Base-by-base conservation (phyloP, 106 monocot species). In the Narthecium ossifragum region DNA sequence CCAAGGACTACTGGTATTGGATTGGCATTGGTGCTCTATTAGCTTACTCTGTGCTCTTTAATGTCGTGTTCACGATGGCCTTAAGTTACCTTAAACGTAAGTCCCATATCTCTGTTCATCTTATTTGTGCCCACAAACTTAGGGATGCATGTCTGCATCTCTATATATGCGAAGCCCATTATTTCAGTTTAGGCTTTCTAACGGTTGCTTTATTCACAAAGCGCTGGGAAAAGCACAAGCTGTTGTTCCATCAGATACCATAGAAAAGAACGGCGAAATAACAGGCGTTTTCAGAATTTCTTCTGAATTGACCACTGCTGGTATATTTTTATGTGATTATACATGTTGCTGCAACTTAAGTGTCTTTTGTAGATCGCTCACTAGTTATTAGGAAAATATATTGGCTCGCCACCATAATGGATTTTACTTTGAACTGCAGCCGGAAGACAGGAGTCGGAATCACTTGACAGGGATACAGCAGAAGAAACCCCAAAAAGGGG, bases 21-120 rank as follows among this genome's bases (percentile, higher is more conserved):
- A 22, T 80, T 52, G 75, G 80, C 15, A 34, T 71, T 52, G 75
- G 71, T 29, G 75, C 63, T 62, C 41, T 80, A 51, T 31, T 80
- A 21, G 48, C 48, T 18, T 80, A 80, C 52, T 24, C 80, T 29
- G 29, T 80, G 26, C 57, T 80, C 34, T 80, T 80, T 66, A 80
- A 80, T 38, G 48, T 75, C 62, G 8, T 71, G 20, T 66, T 75
- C 46, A 71, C 66, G 36, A 51, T 75, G 62, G 70, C 80, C 31
- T 67, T 80, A 45, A 56, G 66, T 14, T 71, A 62, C 33, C 75
- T 80, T 57, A 70, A 80, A 7, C 75, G 80, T 80, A 70, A 71
- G 75, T 62, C 13, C 11, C 17, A 31, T 24, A 6, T 23, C 2
- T n/a, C 6, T 31, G 0, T 31, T 30, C 30, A 12, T 53, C 14